Conservation (phyloP, 2,329 filamentous ascomycete genomes). For the Keithomyces neogunnii region DNA sequence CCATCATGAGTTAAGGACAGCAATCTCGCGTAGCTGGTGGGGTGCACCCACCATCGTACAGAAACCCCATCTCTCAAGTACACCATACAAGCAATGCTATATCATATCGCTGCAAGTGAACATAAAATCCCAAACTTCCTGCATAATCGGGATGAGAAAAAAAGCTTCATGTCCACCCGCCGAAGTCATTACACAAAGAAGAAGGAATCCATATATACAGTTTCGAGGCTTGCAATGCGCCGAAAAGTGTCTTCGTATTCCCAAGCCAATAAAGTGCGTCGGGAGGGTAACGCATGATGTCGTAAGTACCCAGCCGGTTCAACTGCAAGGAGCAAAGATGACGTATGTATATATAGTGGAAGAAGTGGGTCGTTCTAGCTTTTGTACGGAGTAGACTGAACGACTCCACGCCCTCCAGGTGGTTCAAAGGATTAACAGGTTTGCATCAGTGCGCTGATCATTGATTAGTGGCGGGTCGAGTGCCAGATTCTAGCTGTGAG, state of each 20-base stretch:
- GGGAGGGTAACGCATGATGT: too few relatives aligned
- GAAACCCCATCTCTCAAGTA: neutral
- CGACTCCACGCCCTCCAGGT: too few relatives aligned
- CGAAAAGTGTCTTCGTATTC: too few relatives aligned
- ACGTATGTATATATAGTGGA: too few relatives aligned
- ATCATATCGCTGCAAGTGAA: conserved; percentile 17
- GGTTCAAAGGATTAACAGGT: neutral
- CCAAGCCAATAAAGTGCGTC: too few relatives aligned
- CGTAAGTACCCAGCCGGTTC: too few relatives aligned
- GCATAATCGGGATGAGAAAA: neutral
- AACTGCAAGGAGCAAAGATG: too few relatives aligned
- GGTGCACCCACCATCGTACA: neutral
- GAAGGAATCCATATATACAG: neutral
- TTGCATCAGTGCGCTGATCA: neutral
- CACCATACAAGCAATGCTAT: conserved; percentile 7
- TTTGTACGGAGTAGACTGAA: neutral
- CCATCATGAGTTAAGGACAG: neutral
- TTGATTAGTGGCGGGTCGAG: conserved; percentile 14
- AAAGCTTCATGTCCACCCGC: neutral
- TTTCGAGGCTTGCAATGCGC: neutral
- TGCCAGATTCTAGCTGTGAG: conserved; percentile 38
- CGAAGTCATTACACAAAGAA: neutral
- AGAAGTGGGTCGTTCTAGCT: neutral
- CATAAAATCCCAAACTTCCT: conserved; percentile 2
- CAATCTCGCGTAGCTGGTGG: neutral